phyloP scores from a whole-genome alignment of 371 early-diverging fungal species.

The Mucor irregularis region DNA sequence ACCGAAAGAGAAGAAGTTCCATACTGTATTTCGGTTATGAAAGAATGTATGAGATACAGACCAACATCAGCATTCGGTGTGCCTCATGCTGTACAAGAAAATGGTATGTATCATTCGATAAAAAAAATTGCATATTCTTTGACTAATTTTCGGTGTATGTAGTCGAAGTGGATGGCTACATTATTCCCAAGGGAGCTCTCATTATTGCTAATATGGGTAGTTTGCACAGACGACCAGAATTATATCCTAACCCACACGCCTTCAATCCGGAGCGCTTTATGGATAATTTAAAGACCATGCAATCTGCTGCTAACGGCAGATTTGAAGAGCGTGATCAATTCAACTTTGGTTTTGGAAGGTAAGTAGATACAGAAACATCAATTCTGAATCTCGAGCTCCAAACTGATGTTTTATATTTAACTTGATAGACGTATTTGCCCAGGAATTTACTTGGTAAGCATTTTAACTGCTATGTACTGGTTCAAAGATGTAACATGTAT shows the following conservation, averaged over 20 bases:
- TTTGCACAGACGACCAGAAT: constrained; percentile 4
- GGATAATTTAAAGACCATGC: constrained; percentile 1
- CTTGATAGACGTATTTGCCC: too few relatives aligned
- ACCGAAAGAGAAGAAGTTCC: constrained; percentile 2
- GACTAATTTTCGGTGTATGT: too few relatives aligned
- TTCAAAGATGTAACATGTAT: too few relatives aligned
- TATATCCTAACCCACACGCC: constrained; percentile 1
- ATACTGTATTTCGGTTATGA: constrained; percentile 3
- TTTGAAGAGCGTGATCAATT: constrained; percentile 9
- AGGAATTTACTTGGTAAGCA: too few relatives aligned
- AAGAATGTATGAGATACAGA: constrained; percentile 5
- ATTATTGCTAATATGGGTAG: constrained; percentile 2
- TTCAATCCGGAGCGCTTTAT: constrained; percentile 15
- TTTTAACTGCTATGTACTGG: too few relatives aligned
- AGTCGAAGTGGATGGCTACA: neutral
- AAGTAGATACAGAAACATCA: too few relatives aligned
- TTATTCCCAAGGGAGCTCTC: constrained; percentile 2
- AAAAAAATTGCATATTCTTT: neutral
- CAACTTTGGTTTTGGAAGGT: constrained; percentile 20
- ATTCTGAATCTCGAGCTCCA: too few relatives aligned
- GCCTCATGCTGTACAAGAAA: neutral
- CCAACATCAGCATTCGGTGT: constrained; percentile 1
- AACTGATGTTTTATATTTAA: too few relatives aligned
- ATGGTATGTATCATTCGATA: neutral
- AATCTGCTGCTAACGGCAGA: constrained; percentile 8